phyloP scores from a whole-genome alignment of 2,329 filamentous ascomycete species.

The Chalaropsis ovoidea region DNA sequence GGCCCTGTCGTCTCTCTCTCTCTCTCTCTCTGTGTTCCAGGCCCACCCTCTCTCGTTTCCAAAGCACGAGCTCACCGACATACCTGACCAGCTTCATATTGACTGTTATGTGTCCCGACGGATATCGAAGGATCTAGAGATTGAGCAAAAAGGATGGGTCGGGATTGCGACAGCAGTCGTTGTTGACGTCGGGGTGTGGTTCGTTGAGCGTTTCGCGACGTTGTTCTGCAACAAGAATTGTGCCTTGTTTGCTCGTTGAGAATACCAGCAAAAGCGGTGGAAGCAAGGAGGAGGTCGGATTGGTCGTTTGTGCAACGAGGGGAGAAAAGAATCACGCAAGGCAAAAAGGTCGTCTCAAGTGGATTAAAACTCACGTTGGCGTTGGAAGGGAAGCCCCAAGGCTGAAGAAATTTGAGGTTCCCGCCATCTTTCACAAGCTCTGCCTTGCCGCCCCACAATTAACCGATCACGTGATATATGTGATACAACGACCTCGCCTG shows the following conservation, averaged over 20 bases:
- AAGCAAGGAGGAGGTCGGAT: background rate
- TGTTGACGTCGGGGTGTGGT: background rate
- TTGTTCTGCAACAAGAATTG: background rate
- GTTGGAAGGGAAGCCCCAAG: slow-evolving; percentile 19
- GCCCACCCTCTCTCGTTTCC: background rate
- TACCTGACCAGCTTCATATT: slow-evolving; percentile 97
- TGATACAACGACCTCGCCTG: background rate
- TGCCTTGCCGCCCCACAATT: slow-evolving; percentile 24
- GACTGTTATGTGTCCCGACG: slow-evolving; percentile 30
- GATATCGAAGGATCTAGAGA: background rate
- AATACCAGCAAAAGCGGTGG: background rate
- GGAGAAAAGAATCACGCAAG: background rate
- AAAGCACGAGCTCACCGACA: slow-evolving; percentile 32
- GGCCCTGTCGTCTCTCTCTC: background rate
- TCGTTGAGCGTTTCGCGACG: background rate
- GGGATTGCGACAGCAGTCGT: background rate
- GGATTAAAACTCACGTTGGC: slow-evolving; percentile 7
- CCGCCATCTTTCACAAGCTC: slow-evolving; percentile 20
- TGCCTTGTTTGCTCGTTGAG: background rate
- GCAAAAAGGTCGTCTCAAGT: background rate
- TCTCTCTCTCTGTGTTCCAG: background rate
- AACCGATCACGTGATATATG: slow-evolving; percentile 20
- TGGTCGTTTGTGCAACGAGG: background rate
- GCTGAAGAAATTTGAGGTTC: slow-evolving; percentile 26
- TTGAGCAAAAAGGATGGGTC: background rate